phyloP scores from a whole-genome alignment of 495 filamentous ascomycete genomes.

The Podospora appendiculata region DNA sequence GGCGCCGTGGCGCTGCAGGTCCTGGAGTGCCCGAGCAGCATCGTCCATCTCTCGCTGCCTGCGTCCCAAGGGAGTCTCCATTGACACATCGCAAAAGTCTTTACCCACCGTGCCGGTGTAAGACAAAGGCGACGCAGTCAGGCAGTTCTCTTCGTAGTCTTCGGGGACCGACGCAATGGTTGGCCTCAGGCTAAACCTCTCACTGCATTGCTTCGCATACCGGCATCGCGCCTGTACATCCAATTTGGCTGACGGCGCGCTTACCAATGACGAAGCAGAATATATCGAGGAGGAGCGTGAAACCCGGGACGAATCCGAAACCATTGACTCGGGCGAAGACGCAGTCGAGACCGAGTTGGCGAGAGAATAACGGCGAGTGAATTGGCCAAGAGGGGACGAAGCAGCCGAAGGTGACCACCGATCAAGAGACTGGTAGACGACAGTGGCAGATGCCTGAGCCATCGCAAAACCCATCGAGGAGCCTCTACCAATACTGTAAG shows the following conservation, averaged over 20 bases:
- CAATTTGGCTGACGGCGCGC: conserved; percentile 61
- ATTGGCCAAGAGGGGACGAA: conserved; percentile 47
- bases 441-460: conserved; percentile 61
- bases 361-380: conserved; percentile 64
- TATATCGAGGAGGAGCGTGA: conserved; percentile 71
- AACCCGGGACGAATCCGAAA: conserved; percentile 71
- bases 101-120: conserved; percentile 47
- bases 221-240: conserved; percentile 80
- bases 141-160: conserved; percentile 44
- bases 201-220: conserved; percentile 56
- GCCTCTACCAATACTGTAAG: conserved; percentile 41
- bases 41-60: conserved; percentile 38
- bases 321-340: conserved; percentile 87
- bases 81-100: conserved; percentile 45
- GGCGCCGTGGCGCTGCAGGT: conserved; percentile 42
- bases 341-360: conserved; percentile 68
- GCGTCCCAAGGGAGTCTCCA: conserved; percentile 40
- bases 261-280: conserved; percentile 59
- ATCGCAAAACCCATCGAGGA: conserved; percentile 75
- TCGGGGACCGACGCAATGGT: conserved; percentile 46
- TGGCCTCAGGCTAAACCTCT: conserved; percentile 40
- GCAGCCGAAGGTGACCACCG: conserved; percentile 53
- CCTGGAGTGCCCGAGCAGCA: conserved; percentile 63
- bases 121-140: conserved; percentile 55
- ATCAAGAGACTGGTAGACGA: conserved; percentile 46